Evolutionary conservation across 1,284 basidiomycete species (phyloP).

Genomic region (Rhizopogon parksii): DNA sequence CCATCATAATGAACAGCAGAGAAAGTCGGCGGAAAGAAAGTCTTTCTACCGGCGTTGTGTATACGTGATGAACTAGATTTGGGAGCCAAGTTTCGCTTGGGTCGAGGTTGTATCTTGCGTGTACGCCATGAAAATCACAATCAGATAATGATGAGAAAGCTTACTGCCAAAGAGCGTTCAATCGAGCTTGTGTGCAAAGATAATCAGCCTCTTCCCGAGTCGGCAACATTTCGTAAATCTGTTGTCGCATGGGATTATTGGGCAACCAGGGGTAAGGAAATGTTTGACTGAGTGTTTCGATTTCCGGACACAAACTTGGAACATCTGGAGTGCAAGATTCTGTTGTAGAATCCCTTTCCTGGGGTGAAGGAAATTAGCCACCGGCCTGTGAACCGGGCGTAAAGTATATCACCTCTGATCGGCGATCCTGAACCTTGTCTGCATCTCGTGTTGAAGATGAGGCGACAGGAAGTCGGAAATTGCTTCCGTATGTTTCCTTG

Average conservation of each 20-base stretch:
- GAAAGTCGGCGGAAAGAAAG: slow-evolving; percentile 57
- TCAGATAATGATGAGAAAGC: slow-evolving; percentile 23
- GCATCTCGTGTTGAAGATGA: slow-evolving; percentile 21
- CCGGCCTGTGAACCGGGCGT: neutral
- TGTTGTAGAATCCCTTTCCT: slow-evolving; percentile 23
- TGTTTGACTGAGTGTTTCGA: slow-evolving; percentile 51
- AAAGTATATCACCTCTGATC: slow-evolving; percentile 20
- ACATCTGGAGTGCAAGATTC: slow-evolving; percentile 18
- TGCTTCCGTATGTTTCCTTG: slow-evolving; percentile 10
- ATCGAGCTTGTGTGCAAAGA: slow-evolving; percentile 53
- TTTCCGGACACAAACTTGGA: slow-evolving; percentile 38
- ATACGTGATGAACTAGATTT: slow-evolving; percentile 59
- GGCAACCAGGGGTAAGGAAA: slow-evolving; percentile 59
- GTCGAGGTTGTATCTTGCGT: slow-evolving; percentile 55
- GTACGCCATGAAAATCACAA: slow-evolving; percentile 11
- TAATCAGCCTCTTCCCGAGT: slow-evolving; percentile 46
- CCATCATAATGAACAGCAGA: slow-evolving; percentile 59
- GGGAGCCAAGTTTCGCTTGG: slow-evolving; percentile 59
- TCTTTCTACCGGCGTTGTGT: slow-evolving; percentile 45
- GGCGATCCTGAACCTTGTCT: slow-evolving; percentile 12
- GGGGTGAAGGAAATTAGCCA: neutral
- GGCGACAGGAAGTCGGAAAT: slow-evolving; percentile 16
- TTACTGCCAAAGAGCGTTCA: slow-evolving; percentile 66
- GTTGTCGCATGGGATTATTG: slow-evolving; percentile 47
- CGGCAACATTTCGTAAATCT: slow-evolving; percentile 54